Conservation (phyloP, 2,329 filamentous ascomycete species). For the Aotearoamyces nothofagi region DNA sequence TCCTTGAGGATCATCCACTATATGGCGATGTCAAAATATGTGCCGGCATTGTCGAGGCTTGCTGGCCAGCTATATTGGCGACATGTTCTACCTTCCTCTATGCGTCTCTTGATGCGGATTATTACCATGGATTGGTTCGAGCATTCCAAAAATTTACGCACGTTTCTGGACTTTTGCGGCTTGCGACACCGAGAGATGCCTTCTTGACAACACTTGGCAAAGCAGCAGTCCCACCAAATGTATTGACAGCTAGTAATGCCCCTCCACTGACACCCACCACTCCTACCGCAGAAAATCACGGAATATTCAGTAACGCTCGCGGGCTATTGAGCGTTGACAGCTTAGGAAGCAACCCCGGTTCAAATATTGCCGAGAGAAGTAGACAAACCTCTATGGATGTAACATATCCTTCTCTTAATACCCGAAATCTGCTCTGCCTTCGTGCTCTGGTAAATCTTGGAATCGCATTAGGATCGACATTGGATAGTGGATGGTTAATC, state of each 20-base stretch:
- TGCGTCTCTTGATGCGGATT: constrained; percentile 80
- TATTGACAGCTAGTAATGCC: constrained; percentile 41
- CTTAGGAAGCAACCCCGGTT: constrained; percentile 42
- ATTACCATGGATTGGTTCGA: constrained; percentile 81
- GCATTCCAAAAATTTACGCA: constrained; percentile 93
- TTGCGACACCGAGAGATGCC: constrained; percentile 79
- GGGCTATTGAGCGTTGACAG: constrained; percentile 62
- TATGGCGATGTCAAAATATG: constrained; percentile 59
- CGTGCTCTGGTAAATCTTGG: constrained; percentile 87
- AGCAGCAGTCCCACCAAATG: constrained; percentile 75
- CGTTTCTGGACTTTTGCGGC: constrained; percentile 74
- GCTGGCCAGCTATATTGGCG: constrained; percentile 90
- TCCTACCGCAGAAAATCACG: constrained; percentile 32
- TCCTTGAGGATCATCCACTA: constrained; percentile 56
- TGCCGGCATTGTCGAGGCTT: constrained; percentile 72
- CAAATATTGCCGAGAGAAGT: constrained; percentile 39
- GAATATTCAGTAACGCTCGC: constrained; percentile 53
- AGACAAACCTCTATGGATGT: constrained; percentile 44
- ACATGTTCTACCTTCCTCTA: constrained; percentile 94
- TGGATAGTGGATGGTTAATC: constrained; percentile 78
- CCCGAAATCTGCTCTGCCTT: constrained; percentile 78
- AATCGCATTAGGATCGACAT: constrained; percentile 80
- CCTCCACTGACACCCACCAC: constrained; percentile 26
- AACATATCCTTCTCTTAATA: constrained; percentile 46
- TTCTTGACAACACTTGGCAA: constrained; percentile 91